These are phyloP conservation scores for Pythium monospermum DNA, from an alignment of 352 stramenopile genomes.

Conservation along the genomic window DNA sequence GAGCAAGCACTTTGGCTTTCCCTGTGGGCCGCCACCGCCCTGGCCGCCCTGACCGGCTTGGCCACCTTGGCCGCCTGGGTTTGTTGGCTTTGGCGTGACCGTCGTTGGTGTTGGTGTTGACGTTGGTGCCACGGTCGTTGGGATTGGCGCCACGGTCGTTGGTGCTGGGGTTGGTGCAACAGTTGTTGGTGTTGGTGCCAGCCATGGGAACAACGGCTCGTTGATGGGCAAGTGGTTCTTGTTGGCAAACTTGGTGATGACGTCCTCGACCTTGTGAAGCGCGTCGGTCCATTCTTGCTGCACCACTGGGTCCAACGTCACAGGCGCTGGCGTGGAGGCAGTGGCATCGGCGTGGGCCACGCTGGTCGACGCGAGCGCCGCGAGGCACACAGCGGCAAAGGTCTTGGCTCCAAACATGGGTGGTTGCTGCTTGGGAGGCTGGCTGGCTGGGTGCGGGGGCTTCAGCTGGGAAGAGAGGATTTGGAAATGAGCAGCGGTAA, in stretches of 20 bases:
- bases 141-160: not conserved
- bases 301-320: constrained; percentile 1
- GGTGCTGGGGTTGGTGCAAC: not conserved
- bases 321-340: not conserved
- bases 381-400: not conserved
- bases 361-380: not conserved
- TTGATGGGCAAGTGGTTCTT: constrained; percentile 8
- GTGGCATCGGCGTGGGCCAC: not conserved
- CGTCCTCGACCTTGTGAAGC: constrained; percentile 8
- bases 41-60: not conserved
- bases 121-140: not conserved
- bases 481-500: too few species aligned
- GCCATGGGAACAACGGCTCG: constrained; percentile 6
- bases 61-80: too few species aligned
- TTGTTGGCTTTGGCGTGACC: too few species aligned
- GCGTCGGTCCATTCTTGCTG: not conserved
- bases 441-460: too few species aligned
- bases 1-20: constrained; percentile 11
- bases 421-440: too few species aligned
- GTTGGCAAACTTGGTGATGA: constrained; percentile 7
- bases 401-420: constrained; percentile 1
- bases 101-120: not conserved
- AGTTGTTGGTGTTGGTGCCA: not conserved
- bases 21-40: not conserved
- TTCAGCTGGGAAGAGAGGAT: too few species aligned